A percentile compares a stretch with the other conserved stretches of the same genome.
Evolutionary conservation across 495 filamentous ascomycete genomes (phyloP).

Genomic region (Penicillium argentinense): DNA sequence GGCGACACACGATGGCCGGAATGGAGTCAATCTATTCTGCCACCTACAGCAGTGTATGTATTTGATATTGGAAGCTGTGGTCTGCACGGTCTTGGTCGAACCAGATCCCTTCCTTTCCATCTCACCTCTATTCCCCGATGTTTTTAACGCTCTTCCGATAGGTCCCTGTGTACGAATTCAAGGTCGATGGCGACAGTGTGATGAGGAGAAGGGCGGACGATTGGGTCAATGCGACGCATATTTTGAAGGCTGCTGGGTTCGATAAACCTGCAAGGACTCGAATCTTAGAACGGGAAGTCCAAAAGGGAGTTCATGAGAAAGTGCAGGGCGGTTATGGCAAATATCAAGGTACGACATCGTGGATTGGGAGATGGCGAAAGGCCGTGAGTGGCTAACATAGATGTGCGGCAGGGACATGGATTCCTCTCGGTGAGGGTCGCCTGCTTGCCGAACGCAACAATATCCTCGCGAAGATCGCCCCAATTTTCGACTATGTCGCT

Average conservation of each 20-base stretch:
- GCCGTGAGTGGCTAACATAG: too few relatives aligned
- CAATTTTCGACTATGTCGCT: conserved; percentile 87
- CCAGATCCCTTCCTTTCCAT: too few relatives aligned
- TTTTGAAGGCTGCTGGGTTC: conserved; percentile 80
- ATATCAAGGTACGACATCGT: conserved; percentile 90
- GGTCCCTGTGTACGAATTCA: conserved; percentile 90
- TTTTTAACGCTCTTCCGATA: conserved; percentile 29
- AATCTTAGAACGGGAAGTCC: conserved; percentile 94
- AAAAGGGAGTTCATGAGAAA: conserved; percentile 95
- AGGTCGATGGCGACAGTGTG: conserved; percentile 72
- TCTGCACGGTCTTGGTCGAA: too few relatives aligned
- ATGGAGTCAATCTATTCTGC: conserved; percentile 71
- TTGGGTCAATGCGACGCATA: conserved; percentile 96
- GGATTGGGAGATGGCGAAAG: too few relatives aligned
- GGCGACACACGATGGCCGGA: conserved; percentile 41
- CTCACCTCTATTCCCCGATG: neutral
- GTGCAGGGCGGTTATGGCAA: conserved; percentile 98
- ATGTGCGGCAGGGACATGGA: conserved; percentile 78
- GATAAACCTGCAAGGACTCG: conserved; percentile 91
- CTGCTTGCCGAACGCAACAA: conserved; percentile 81
- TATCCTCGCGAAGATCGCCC: conserved; percentile 73
- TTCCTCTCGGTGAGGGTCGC: conserved; percentile 80
- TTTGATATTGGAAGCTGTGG: too few relatives aligned
- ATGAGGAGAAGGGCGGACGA: conserved; percentile 89
- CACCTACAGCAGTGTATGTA: conserved; percentile 88